Conservation (phyloP, 1,284 basidiomycete species). For the Moniliophthora roreri region DNA sequence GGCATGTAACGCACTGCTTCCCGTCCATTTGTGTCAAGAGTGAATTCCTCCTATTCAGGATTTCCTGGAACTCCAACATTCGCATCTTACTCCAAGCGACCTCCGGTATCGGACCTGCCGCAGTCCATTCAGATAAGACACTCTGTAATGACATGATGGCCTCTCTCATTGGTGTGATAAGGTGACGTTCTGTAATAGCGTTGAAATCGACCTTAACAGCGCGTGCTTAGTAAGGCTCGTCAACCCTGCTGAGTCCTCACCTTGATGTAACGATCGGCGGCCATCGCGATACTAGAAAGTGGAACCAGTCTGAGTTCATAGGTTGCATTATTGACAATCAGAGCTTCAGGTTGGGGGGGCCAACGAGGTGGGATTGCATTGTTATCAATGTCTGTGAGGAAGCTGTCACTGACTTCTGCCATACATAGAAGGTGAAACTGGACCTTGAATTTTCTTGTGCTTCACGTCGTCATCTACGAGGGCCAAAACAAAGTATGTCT, state of each 20-base stretch:
- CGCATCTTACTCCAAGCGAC: conserved; percentile 84
- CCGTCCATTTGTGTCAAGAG: conserved; percentile 43
- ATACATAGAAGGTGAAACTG: conserved; percentile 9
- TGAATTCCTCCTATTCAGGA: conserved; percentile 60
- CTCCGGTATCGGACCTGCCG: conserved; percentile 56
- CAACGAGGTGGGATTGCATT: conserved; percentile 70
- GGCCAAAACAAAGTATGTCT: conserved; percentile 73
- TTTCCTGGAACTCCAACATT: conserved; percentile 92
- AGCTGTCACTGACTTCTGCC: conserved; percentile 1
- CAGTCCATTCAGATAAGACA: conserved; percentile 58
- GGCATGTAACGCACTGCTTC: conserved; percentile 56
- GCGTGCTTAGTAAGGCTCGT: conserved; percentile 11
- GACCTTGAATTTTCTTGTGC: conserved; percentile 50
- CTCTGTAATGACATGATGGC: conserved; percentile 47
- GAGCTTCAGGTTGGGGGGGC: conserved; percentile 57
- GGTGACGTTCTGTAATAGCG: conserved; percentile 63
- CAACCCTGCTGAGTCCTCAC: conserved; percentile 35
- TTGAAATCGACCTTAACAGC: conserved; percentile 65
- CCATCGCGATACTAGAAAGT: conserved; percentile 74
- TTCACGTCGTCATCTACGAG: conserved; percentile 71
- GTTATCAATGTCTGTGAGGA: conserved; percentile 57
- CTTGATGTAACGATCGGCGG: conserved; percentile 75
- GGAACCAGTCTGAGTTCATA: conserved; percentile 77
- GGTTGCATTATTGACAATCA: conserved; percentile 51
- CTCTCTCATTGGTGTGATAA: conserved; percentile 62